Percentiles rank a stretch among this genome's conserved stretches.
phyloP scores from a whole-genome alignment of 176 grass and related monocot species.

The Cenchrus americanus region DNA sequence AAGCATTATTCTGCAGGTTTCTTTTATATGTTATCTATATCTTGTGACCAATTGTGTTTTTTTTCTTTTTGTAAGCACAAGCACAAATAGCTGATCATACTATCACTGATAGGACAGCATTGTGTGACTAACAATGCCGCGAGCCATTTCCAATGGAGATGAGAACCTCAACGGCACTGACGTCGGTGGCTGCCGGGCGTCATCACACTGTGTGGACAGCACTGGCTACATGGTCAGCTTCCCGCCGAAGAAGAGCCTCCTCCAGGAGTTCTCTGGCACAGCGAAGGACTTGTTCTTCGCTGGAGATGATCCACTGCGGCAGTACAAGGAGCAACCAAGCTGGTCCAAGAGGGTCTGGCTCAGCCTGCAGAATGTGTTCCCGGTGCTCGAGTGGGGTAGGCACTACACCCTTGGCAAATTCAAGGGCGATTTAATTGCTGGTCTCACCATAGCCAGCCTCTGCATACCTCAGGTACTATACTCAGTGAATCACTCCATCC shows the following conservation, averaged over 20 bases:
- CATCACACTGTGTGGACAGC: conserved; percentile 33
- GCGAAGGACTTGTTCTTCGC: conserved; percentile 77
- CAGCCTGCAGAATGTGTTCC: conserved; percentile 64
- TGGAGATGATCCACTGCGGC: conserved; percentile 66
- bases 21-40: neutral
- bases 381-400: conserved; percentile 74
- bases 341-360: conserved; percentile 56
- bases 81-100: neutral
- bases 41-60: neutral
- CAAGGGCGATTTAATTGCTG: conserved; percentile 69
- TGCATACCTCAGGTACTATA: conserved; percentile 76
- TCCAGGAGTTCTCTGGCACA: conserved; percentile 36
- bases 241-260: conserved; percentile 51
- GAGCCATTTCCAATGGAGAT: conserved; percentile 36
- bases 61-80: neutral
- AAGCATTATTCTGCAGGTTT: conserved; percentile 11
- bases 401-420: conserved; percentile 68
- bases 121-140: conserved; percentile 29
- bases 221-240: conserved; percentile 53
- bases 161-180: conserved; percentile 4
- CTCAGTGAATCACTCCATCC: neutral
- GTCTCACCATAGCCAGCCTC: conserved; percentile 89
- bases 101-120: neutral
- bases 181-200: conserved; percentile 9
- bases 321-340: conserved; percentile 67